Conservation (phyloP, 495 filamentous ascomycete species). For the Penicillium verhagenii region DNA sequence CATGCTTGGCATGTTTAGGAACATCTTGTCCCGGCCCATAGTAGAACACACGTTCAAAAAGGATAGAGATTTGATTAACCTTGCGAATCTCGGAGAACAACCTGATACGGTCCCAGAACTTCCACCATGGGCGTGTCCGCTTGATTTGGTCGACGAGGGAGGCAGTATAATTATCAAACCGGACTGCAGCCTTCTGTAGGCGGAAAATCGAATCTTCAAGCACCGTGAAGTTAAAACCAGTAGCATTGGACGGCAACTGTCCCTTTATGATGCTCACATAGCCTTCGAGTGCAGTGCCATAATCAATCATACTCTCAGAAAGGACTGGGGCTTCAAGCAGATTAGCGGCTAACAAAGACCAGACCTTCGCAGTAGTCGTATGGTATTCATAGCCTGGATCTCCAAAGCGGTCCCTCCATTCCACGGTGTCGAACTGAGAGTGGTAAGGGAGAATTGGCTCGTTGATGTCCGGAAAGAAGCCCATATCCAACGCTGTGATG, state of each 20-base stretch:
- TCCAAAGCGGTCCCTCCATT: constrained; percentile 70
- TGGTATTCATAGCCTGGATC: constrained; percentile 64
- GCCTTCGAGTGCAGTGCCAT: constrained; percentile 17
- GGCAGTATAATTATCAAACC: neutral
- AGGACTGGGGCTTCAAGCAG: constrained; percentile 48
- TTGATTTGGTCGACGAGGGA: neutral
- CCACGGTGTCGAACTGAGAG: constrained; percentile 72
- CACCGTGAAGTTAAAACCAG: neutral
- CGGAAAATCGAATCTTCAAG: neutral
- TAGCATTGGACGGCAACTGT: neutral
- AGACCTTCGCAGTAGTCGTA: constrained; percentile 56
- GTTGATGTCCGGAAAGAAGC: constrained; percentile 42
- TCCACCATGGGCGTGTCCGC: neutral
- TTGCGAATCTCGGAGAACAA: neutral
- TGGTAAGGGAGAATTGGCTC: constrained; percentile 71
- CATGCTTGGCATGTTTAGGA: neutral
- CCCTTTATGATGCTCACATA: neutral
- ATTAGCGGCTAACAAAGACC: constrained; percentile 47
- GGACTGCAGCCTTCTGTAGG: neutral
- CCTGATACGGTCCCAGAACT: neutral
- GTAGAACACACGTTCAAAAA: neutral
- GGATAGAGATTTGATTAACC: neutral
- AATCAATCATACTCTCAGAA: constrained; percentile 46
- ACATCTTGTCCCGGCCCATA: neutral
- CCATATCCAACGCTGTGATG: constrained; percentile 39